Evolutionary conservation across 192 early-diverging fungal genomes (phyloP).

Genomic region (Lobosporangium transversale): DNA sequence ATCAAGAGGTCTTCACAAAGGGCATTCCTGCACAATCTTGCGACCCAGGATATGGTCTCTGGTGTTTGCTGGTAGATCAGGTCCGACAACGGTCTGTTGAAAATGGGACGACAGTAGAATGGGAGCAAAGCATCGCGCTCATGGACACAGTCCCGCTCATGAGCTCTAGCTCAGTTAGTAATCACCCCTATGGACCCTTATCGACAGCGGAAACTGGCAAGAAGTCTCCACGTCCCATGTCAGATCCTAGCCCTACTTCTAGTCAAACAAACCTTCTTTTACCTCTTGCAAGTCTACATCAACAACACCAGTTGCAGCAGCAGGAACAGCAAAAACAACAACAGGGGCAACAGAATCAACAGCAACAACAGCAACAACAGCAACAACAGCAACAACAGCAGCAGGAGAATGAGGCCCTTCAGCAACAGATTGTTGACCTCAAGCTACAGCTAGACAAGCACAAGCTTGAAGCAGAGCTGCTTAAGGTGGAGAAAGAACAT

Average conservation of each 20-base stretch:
- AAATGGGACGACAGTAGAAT: constrained; percentile 41
- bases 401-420: constrained; percentile 20
- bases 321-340: constrained; percentile 20
- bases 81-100: constrained; percentile 28
- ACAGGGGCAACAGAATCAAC: no score
- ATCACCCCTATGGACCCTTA: not conserved
- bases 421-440: constrained; percentile 19
- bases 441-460: constrained; percentile 29
- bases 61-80: constrained; percentile 71
- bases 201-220: constrained; percentile 33
- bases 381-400: constrained; percentile 26
- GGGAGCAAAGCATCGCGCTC: constrained; percentile 45
- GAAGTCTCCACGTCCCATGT: constrained; percentile 46
- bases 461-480: constrained; percentile 37
- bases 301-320: constrained; percentile 21
- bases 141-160: constrained; percentile 15
- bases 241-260: constrained; percentile 41
- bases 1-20: constrained; percentile 61
- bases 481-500: constrained; percentile 34
- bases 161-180: not conserved
- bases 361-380: no score
- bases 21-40: constrained; percentile 67
- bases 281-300: constrained; percentile 12
- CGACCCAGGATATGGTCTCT: constrained; percentile 71
- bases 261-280: constrained; percentile 35